Evolutionary conservation across 176 grass and related monocot species (phyloP).

Genomic region (Rhynchospora tenuis): DNA sequence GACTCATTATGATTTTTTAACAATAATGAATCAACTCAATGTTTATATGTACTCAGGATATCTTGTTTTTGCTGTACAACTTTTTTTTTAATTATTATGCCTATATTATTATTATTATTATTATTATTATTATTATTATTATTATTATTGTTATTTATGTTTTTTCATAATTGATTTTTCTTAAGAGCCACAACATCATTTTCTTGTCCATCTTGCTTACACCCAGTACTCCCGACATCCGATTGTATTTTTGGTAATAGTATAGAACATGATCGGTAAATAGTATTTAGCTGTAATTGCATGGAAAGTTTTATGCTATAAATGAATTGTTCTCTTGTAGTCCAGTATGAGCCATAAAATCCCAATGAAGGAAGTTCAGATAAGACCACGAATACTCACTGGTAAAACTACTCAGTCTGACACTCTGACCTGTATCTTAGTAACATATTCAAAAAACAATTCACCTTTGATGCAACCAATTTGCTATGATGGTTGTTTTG

Average conservation of each 20-base stretch:
- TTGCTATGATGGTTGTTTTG: background rate
- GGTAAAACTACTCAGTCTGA: background rate
- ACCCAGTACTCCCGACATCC: background rate
- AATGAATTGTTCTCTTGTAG: background rate
- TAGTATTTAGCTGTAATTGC: background rate
- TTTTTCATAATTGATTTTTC: background rate
- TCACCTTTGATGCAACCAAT: background rate
- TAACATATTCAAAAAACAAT: background rate
- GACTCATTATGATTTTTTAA: background rate
- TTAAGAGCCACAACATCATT: background rate
- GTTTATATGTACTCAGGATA: background rate
- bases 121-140: no score
- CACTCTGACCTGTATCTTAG: background rate
- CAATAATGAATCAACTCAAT: no score
- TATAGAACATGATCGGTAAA: background rate
- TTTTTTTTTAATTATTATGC: background rate
- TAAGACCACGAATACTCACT: background rate
- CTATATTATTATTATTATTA: background rate
- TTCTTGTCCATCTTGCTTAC: background rate
- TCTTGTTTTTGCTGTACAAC: background rate
- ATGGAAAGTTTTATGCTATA: background rate
- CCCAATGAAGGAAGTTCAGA: background rate
- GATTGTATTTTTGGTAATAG: background rate
- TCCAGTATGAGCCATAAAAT: background rate
- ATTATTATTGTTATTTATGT: no score